Conservation (phyloP, 2,329 filamentous ascomycete species). For the Colletotrichum sidae region DNA sequence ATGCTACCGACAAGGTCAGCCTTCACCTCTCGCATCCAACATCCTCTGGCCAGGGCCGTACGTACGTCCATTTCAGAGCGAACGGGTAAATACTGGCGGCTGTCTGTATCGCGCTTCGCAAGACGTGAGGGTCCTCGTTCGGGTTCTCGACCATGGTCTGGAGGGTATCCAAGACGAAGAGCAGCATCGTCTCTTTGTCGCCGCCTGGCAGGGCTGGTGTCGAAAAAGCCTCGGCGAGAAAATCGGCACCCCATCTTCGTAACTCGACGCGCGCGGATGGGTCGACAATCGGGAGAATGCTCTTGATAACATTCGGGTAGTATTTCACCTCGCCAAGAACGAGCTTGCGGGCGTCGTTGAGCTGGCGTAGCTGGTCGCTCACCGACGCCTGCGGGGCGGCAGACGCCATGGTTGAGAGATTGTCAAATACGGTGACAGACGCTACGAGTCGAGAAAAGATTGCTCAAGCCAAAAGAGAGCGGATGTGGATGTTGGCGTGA, state of each 20-base stretch:
- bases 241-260: conserved; percentile 95
- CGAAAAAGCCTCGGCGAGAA: conserved; percentile 94
- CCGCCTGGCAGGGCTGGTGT: conserved; percentile 83
- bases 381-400: conserved; percentile 65
- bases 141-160: conserved; percentile 75
- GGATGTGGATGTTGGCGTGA: conserved; percentile 1
- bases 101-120: conserved; percentile 89
- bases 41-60: conserved; percentile 46
- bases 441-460: conserved; percentile 3
- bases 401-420: conserved; percentile 59
- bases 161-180: conserved; percentile 82
- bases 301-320: conserved; percentile 92
- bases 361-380: conserved; percentile 84
- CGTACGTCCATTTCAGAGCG: conserved; percentile 94
- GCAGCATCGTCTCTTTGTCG: conserved; percentile 84
- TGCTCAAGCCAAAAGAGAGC: neutral
- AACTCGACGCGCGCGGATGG: conserved; percentile 80
- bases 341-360: conserved; percentile 90
- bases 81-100: conserved; percentile 93
- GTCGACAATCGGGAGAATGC: conserved; percentile 91
- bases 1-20: conserved; percentile 70
- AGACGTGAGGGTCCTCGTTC: conserved; percentile 81
- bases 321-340: conserved; percentile 88
- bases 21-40: conserved; percentile 20
- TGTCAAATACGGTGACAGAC: neutral